Evolutionary conservation across 208 protist genomes (phyloP), one percentile per base, ranked within the genome.

Genomic region (Sergeia podlipaevii): DNA sequence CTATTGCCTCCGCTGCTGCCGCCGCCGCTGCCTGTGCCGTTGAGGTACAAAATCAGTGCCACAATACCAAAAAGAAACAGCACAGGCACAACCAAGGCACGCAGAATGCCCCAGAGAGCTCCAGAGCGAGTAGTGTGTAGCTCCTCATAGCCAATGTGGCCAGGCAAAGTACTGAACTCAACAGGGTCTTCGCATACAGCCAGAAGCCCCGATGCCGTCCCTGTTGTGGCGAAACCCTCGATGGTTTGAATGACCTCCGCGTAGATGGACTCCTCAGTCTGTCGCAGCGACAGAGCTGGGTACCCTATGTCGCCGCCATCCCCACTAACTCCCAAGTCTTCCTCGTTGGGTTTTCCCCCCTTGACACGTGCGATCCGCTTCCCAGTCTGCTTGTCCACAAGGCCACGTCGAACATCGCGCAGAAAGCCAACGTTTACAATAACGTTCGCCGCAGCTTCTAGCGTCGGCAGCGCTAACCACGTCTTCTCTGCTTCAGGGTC

Each of bases 61-160:
- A n/a, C n/a, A n/a, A n/a, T n/a, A n/a, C n/a, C n/a, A n/a, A n/a
- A n/a, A n/a, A n/a, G n/a, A n/a, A n/a, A n/a, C n/a, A n/a, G n/a
- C n/a, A n/a, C n/a, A n/a, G n/a, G 23, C 3, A 2, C 36, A n/a
- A 18, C 46, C 46, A 29, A 51, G 24, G n/a, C n/a, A n/a, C 2
- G 42, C 8, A 49, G 24, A 20, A 17, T 26, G 37, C 32, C 18
- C 50, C 50, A 57, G 32, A 26, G 32, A 28, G 27, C 18, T 28
- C 2, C 36, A 38, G 34, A n/a, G 34, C 34, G 34, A n/a, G n/a
- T n/a, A n/a, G 27, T 55, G 34, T 71, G 72, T 17, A 81, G 36
- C 42, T 81, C 77, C 20, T 69, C 61, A 44, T 85, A 90, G n/a
- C 82, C 82, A 30, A 84, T 67, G 52, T 90, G 82, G 0, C 65